Percentiles rank a stretch among this genome's conserved stretches.
Conservation (phyloP, 2,329 filamentous ascomycete species). For the Aspergillus pseudonomiae region DNA sequence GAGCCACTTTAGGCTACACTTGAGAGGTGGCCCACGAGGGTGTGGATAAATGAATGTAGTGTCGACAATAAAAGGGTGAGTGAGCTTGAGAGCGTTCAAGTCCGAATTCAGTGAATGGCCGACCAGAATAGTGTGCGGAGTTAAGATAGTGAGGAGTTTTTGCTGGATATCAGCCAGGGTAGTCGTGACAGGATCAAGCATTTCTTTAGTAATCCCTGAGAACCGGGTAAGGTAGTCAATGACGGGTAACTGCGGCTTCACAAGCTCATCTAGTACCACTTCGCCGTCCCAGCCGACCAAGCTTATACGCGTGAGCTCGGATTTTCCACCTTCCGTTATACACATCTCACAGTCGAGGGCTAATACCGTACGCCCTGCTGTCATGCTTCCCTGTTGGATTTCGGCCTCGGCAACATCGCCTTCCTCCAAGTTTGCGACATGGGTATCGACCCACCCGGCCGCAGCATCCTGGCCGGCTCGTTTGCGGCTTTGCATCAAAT, state of each 20-base stretch:
- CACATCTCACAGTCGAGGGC: conserved; percentile 98
- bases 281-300: conserved; percentile 83
- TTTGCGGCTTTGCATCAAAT: conserved; percentile 58
- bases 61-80: conserved; percentile 92
- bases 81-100: conserved; percentile 78
- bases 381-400: conserved; percentile 79
- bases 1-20: conserved; percentile 88
- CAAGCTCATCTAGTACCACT: conserved; percentile 82
- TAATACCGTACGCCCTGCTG: conserved; percentile 75
- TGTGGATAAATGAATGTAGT: conserved; percentile 90
- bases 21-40: conserved; percentile 83
- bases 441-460: conserved; percentile 81
- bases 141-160: conserved; percentile 71
- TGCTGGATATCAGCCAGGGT: conserved; percentile 80
- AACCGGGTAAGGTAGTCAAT: conserved; percentile 88
- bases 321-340: conserved; percentile 76
- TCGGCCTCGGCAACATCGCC: conserved; percentile 69
- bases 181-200: conserved; percentile 81
- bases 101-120: conserved; percentile 54
- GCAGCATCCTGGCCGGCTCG: conserved; percentile 51
- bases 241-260: conserved; percentile 87
- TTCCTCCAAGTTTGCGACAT: conserved; percentile 67
- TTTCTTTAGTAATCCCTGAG: conserved; percentile 88
- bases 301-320: conserved; percentile 86
- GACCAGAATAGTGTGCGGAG: conserved; percentile 48